These are phyloP conservation scores for Ophiostoma sp. DNA, from an alignment of 2,329 filamentous ascomycete genomes.

Conservation along the genomic window DNA sequence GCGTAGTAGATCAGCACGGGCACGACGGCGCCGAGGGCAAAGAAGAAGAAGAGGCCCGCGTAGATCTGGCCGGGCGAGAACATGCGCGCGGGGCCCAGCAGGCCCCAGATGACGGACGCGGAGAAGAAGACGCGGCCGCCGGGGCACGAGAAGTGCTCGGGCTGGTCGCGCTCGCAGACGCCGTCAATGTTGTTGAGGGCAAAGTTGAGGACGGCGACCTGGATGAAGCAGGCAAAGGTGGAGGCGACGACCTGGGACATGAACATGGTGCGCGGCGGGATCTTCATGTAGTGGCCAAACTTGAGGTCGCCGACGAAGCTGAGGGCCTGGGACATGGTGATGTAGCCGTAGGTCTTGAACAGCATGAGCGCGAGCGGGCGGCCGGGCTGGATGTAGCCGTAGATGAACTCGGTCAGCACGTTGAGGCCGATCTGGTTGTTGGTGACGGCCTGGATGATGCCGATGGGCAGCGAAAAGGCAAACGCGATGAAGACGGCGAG, in stretches of 20 bases:
- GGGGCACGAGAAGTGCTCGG: slow-evolving; percentile 58
- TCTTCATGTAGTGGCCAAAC: slow-evolving; percentile 64
- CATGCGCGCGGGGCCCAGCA: slow-evolving; percentile 58
- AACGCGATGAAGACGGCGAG: slow-evolving; percentile 60
- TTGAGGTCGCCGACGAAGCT: slow-evolving; percentile 63
- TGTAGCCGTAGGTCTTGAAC: slow-evolving; percentile 70
- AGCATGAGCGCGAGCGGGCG: slow-evolving; percentile 69
- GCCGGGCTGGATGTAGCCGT: slow-evolving; percentile 68
- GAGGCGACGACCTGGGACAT: slow-evolving; percentile 61
- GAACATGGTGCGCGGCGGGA: slow-evolving; percentile 62
- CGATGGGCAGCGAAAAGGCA: slow-evolving; percentile 60
- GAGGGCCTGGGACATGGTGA: slow-evolving; percentile 61
- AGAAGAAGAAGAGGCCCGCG: slow-evolving; percentile 55
- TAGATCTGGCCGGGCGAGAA: slow-evolving; percentile 61
- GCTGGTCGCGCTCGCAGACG: slow-evolving; percentile 55
- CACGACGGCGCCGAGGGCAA: slow-evolving; percentile 49
- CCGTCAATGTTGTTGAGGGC: slow-evolving; percentile 56
- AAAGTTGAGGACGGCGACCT: slow-evolving; percentile 59
- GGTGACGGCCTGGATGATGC: slow-evolving; percentile 58
- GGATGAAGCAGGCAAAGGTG: slow-evolving; percentile 60
- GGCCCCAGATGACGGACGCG: slow-evolving; percentile 64
- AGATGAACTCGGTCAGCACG: slow-evolving; percentile 66
- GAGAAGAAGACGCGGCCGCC: slow-evolving; percentile 61
- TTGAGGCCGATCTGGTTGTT: slow-evolving; percentile 61
- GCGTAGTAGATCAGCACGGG: slow-evolving; percentile 50